A percentile compares a stretch with the other conserved stretches of the same genome.
Conservation (phyloP, 78 protist species). For the Guillardia theta region DNA sequence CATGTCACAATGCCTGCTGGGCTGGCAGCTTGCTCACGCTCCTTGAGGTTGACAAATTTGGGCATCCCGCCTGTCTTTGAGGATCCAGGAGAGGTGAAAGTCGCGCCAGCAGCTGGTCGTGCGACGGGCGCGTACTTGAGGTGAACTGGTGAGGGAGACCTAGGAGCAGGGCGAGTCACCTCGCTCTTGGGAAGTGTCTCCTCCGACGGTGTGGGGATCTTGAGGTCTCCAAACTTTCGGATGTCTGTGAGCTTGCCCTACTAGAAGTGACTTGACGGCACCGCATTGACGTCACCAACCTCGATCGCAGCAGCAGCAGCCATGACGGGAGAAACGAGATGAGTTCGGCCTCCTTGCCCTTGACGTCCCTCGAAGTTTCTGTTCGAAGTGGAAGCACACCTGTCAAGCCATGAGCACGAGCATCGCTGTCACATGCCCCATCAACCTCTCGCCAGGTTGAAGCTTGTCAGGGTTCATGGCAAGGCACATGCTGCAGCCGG, state of each 20-base stretch:
- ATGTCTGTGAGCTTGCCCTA: slow-evolving; percentile 58
- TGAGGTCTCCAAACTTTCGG: slow-evolving; percentile 29
- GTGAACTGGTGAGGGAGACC: too few species aligned
- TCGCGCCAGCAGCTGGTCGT: background rate
- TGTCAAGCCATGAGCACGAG: too few species aligned
- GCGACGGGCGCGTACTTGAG: background rate
- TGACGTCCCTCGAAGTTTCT: slow-evolving; percentile 73
- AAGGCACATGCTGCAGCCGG: slow-evolving; percentile 7
- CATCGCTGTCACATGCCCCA: slow-evolving; percentile 40
- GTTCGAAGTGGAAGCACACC: slow-evolving; percentile 69
- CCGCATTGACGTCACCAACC: too few species aligned
- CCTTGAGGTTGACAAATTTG: background rate
- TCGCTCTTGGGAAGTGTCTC: slow-evolving; percentile 2
- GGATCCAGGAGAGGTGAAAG: too few species aligned
- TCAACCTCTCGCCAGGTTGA: background rate
- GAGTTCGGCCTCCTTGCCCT: slow-evolving; percentile 54
- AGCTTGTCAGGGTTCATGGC: slow-evolving; percentile 68
- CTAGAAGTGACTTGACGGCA: too few species aligned
- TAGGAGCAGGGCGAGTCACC: too few species aligned
- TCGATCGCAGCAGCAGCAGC: slow-evolving; percentile 45
- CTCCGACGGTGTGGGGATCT: too few species aligned
- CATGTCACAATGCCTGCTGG: too few species aligned
- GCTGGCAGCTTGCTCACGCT: background rate
- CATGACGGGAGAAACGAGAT: slow-evolving; percentile 57
- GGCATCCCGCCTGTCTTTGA: slow-evolving; percentile 40